Percentiles rank a stretch among this genome's conserved stretches.
These are phyloP conservation scores for Mrakia gelida DNA, from an alignment of 768 basidiomycete species.

Conservation along the genomic window DNA sequence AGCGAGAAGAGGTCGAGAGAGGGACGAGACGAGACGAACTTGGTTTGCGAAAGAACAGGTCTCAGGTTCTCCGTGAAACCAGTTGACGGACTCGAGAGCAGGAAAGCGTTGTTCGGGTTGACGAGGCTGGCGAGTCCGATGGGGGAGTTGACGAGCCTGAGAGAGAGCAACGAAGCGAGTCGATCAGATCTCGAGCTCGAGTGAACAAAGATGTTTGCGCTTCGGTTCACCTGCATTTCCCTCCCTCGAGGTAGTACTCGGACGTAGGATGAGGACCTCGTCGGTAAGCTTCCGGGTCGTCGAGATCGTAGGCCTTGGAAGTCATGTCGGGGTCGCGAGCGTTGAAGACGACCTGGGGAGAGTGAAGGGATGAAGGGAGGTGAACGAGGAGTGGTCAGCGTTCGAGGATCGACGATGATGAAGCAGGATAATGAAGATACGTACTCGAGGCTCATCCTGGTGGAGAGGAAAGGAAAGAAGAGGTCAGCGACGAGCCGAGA, in stretches of 20 bases:
- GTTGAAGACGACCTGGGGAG: neutral
- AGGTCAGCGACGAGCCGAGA: neutral
- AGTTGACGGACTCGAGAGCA: constrained; percentile 5
- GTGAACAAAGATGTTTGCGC: too few relatives aligned
- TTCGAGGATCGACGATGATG: too few relatives aligned
- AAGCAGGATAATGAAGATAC: neutral
- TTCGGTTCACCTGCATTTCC: neutral
- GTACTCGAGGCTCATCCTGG: constrained; percentile 3
- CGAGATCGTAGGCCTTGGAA: constrained; percentile 1
- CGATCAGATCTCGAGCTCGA: neutral
- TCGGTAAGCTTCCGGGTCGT: neutral
- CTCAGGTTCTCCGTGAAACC: constrained; percentile 13
- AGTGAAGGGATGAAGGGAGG: neutral
- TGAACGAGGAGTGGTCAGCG: neutral
- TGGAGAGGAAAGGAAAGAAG: too few relatives aligned
- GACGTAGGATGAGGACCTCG: constrained; percentile 20
- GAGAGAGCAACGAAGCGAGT: neutral
- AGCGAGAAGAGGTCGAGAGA: neutral
- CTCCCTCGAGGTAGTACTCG: constrained; percentile 7
- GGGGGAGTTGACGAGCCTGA: neutral
- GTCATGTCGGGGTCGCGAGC: neutral
- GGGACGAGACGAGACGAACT: neutral
- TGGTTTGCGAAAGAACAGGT: constrained; percentile 14
- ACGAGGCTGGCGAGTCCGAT: neutral
- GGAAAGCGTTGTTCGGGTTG: constrained; percentile 9